A percentile compares a stretch with the other conserved stretches of the same genome.
phyloP scores from a whole-genome alignment of 768 basidiomycete species.

The Tephrocybe sp. region DNA sequence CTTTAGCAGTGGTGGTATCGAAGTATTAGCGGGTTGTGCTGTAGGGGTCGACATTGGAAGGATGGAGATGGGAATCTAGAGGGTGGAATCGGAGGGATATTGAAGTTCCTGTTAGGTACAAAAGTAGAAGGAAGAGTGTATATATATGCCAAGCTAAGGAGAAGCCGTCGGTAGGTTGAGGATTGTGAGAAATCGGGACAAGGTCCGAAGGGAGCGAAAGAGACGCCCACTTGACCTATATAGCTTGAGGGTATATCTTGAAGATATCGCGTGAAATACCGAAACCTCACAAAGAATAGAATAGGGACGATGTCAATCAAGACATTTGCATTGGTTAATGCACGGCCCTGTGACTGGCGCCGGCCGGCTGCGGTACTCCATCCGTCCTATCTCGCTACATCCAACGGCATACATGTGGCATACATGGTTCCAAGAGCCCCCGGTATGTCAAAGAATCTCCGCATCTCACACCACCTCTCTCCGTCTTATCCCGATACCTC shows the following conservation, averaged over 20 bases:
- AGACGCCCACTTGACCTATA: not conserved
- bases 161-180: conserved; percentile 4
- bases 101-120: not conserved
- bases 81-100: not conserved
- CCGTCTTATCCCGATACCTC: conserved; percentile 8
- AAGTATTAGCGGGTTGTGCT: conserved; percentile 3
- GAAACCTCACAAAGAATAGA: not conserved
- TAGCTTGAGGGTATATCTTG: conserved; percentile 3
- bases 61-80: conserved; percentile 4
- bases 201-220: conserved; percentile 5
- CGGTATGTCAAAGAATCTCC: not conserved
- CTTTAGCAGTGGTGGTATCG: conserved; percentile 26
- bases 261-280: conserved; percentile 12
- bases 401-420: not conserved
- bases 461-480: not conserved
- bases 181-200: not conserved
- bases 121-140: not conserved
- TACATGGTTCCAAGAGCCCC: not conserved
- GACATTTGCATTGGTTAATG: conserved; percentile 10
- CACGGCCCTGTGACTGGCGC: conserved; percentile 8
- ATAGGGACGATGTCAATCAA: conserved; percentile 13
- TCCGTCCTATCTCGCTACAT: conserved; percentile 1
- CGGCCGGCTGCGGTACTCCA: not conserved
- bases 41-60: conserved; percentile 14
- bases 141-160: conserved; percentile 8